phyloP scores from a whole-genome alignment of 2,329 filamentous ascomycete genomes.

The Aspergillus sojae region DNA sequence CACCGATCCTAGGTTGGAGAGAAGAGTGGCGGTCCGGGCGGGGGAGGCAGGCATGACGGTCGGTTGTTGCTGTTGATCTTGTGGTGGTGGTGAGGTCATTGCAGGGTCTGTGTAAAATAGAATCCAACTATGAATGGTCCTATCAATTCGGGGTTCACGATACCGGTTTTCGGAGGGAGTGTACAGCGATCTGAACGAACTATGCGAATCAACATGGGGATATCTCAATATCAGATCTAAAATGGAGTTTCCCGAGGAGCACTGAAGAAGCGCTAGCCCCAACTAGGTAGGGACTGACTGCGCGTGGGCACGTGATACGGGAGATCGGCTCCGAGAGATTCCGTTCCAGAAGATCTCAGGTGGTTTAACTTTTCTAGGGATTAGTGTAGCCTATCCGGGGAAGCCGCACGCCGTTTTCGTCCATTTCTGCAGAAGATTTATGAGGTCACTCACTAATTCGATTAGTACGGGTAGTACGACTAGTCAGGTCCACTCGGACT shows the following conservation, averaged over 20 bases:
- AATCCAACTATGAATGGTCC: not conserved
- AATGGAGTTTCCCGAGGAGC: not conserved
- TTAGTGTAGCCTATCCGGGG: not conserved
- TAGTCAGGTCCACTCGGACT: not conserved
- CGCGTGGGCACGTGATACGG: conserved; percentile 14
- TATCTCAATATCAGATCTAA: not conserved
- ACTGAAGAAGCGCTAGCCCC: not conserved
- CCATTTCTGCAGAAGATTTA: not conserved
- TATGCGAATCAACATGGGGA: not conserved
- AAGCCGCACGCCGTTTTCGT: conserved; percentile 9
- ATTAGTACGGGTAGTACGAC: too few relatives aligned
- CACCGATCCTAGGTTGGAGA: conserved; percentile 64
- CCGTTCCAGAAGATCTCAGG: conserved; percentile 7
- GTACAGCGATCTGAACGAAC: not conserved
- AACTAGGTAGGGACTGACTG: not conserved
- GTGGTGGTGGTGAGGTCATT: conserved; percentile 20
- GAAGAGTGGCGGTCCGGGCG: conserved; percentile 63
- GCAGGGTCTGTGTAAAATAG: not conserved
- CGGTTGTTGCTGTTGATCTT: conserved; percentile 17
- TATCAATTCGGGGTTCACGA: not conserved
- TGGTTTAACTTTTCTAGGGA: not conserved
- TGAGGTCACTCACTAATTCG: not conserved
- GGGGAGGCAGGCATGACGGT: conserved; percentile 58
- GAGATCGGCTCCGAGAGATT: conserved; percentile 12
- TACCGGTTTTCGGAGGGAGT: not conserved